Base-by-base conservation (phyloP, 805 yeast species). In the Kregervanrija pseudodelftensis region DNA sequence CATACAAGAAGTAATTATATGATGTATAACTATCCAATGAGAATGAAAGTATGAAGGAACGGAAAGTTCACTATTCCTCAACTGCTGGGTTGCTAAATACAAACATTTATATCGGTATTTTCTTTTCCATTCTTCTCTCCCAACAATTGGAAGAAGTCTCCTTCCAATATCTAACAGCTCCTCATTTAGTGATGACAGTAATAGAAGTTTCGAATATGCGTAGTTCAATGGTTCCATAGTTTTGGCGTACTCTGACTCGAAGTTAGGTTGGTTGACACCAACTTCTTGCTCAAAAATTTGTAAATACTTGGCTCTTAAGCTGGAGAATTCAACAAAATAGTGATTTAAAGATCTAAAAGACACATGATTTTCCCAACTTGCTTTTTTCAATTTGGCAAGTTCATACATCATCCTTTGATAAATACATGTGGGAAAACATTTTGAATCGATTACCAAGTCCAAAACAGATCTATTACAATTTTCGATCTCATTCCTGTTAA, bases 1-100 rank as follows among this genome's bases (percentile, higher is more conserved):
- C 33, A 45, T 15, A 31, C 31, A 36, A 2, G 42, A 17, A 13
- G 11, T 14, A 12, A 45, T 43, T 12, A 45, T 11, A 33, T 45
- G 47, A n/a, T 45, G 42, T 16, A 37, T 22, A 8, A 43, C 39
- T n/a, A 45, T 43, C 47, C 47, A 45, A 43, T 45, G 39, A 12
- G 17, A 15, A 5, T 28, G 11, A 31, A 33, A 45, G 33, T 42
- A 45, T 2, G 15, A 7, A 2, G 47, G 48, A 10, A 37, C 33
- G 9, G 8, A 5, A 5, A 7, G 8, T 4, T 33, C 11, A 13
- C 30, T 12, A 8, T 22, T 15, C 8, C 8, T n/a, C 9, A 44
- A 13, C 13, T 30, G 32, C 30, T 41, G 16, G 17, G 36, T 12
- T 10, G 40, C 17, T 10, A 41, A 12, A 11, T 30, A n/a, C 9